Evolutionary conservation across 257 asterid species (phyloP).

Genomic region (Solanum chiquidenum): DNA sequence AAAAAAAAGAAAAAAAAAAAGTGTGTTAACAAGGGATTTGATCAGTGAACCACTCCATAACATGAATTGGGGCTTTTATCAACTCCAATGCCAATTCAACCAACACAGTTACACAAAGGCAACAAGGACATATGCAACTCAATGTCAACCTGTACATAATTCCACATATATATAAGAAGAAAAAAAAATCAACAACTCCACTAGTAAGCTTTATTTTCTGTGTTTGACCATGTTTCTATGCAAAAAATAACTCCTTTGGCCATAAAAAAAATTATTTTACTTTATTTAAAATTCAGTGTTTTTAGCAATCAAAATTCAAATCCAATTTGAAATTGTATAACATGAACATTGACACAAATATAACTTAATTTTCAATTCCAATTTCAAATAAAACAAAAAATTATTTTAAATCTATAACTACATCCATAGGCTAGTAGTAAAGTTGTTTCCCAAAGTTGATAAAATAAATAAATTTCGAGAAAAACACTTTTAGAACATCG

Average conservation of each 20-base stretch:
- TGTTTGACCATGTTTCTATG: no score
- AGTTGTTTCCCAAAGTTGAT: background rate
- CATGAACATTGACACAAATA: no score
- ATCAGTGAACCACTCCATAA: constrained; percentile 48
- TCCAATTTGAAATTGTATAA: no score
- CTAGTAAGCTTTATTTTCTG: no score
- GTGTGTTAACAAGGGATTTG: constrained; percentile 41
- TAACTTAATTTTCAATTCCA: no score
- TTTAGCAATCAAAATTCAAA: no score
- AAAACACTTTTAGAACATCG: background rate
- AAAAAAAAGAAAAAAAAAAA: background rate
- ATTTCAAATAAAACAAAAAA: no score
- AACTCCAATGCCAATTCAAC: constrained; percentile 49
- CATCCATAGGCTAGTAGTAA: background rate
- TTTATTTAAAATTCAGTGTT: no score
- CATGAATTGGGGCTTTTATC: constrained; percentile 59
- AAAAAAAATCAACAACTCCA: background rate
- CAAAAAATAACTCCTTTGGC: no score
- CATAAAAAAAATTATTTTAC: no score
- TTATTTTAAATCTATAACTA: no score
- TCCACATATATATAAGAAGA: background rate
- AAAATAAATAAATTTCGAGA: no score
- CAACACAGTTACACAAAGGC: constrained; percentile 45
- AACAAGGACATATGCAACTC: constrained; percentile 59
- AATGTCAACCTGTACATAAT: constrained; percentile 21